Conservation (phyloP, 352 stramenopile genomes). For the Phytopythium aichiense region DNA sequence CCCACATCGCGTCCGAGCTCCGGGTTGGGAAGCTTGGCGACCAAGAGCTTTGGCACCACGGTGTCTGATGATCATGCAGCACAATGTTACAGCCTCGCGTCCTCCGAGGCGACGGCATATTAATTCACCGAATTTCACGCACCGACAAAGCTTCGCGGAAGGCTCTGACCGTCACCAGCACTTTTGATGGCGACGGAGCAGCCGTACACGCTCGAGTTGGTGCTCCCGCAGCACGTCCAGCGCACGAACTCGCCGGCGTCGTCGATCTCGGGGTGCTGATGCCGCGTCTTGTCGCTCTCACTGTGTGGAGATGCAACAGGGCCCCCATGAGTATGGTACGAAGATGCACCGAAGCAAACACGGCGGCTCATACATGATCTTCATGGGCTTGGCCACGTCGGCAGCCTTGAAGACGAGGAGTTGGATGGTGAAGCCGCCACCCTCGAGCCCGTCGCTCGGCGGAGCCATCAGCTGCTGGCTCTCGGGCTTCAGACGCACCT, state of each 20-base stretch:
- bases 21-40: slow-evolving; percentile 23
- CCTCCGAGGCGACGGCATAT: not conserved
- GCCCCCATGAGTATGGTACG: not conserved
- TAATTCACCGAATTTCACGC: not conserved
- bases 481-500: slow-evolving; percentile 16
- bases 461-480: not conserved
- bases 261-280: slow-evolving; percentile 51
- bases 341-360: too few relatives aligned
- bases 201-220: slow-evolving; percentile 44
- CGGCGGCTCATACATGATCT: slow-evolving; percentile 16
- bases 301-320: slow-evolving; percentile 6
- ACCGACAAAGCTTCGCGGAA: slow-evolving; percentile 1
- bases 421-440: slow-evolving; percentile 25
- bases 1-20: slow-evolving; percentile 15
- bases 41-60: slow-evolving; percentile 34
- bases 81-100: not conserved
- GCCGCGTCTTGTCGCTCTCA: slow-evolving; percentile 32
- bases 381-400: slow-evolving; percentile 24
- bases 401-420: slow-evolving; percentile 48
- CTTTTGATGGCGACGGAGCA: slow-evolving; percentile 27
- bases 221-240: slow-evolving; percentile 61
- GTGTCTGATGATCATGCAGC: not conserved
- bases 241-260: slow-evolving; percentile 53
- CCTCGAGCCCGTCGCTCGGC: slow-evolving; percentile 6
- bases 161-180: not conserved